phyloP scores from a whole-genome alignment of 164 flowering plant genomes.

The Vitis cinerea region DNA sequence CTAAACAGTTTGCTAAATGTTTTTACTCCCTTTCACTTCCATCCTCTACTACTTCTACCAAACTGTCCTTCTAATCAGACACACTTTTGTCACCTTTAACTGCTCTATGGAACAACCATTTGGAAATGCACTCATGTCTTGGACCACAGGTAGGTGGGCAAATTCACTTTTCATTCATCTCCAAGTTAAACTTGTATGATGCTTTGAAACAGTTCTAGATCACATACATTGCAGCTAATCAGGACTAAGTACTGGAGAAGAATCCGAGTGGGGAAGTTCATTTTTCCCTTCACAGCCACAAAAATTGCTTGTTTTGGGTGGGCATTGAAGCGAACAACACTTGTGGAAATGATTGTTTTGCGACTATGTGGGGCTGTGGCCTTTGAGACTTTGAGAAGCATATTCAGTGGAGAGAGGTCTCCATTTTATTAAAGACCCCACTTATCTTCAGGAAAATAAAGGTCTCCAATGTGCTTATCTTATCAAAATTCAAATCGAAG shows the following conservation, averaged over 20 bases:
- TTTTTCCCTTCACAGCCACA: background rate
- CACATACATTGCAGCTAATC: background rate
- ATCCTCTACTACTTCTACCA: too few relatives aligned
- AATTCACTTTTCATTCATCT: too few relatives aligned
- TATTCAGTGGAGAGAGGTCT: background rate
- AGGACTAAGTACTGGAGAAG: background rate
- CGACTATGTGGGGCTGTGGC: background rate
- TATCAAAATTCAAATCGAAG: slow-evolving; percentile 4
- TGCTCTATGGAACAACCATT: too few relatives aligned
- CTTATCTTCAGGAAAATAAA: slow-evolving; percentile 7
- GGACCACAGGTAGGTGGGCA: too few relatives aligned
- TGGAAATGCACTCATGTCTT: too few relatives aligned
- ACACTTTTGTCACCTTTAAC: too few relatives aligned
- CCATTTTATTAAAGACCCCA: background rate
- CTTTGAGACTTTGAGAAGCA: background rate
- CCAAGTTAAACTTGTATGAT: too few relatives aligned
- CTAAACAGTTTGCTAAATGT: too few relatives aligned
- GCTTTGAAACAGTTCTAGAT: background rate
- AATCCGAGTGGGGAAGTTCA: background rate
- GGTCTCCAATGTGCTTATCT: background rate
- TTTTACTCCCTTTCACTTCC: too few relatives aligned
- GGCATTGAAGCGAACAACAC: slow-evolving; percentile 3
- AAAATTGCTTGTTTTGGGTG: background rate
- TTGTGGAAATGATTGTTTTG: slow-evolving; percentile 11
- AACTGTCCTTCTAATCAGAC: too few relatives aligned